Evolutionary conservation across 768 basidiomycete species (phyloP).

Genomic region (Leucosporidium yakuticum): DNA sequence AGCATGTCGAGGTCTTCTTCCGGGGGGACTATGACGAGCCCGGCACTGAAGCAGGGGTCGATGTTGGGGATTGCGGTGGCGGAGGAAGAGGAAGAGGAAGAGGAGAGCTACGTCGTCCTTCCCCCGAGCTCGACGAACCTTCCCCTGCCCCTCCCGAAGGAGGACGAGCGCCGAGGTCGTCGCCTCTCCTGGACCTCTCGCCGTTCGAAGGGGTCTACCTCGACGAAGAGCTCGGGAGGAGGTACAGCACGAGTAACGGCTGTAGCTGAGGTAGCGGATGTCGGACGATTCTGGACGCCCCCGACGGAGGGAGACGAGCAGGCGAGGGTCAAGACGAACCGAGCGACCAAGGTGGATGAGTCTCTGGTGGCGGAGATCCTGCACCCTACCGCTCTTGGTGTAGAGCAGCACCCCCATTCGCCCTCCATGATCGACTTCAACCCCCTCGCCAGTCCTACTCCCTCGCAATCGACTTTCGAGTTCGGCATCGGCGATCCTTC

Average conservation of each 20-base stretch:
- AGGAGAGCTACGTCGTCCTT: background rate
- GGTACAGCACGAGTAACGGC: no score
- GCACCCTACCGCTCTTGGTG: background rate
- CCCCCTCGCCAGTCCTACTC: background rate
- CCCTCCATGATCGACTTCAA: background rate
- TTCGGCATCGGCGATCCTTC: slow-evolving; percentile 1
- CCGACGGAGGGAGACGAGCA: no score
- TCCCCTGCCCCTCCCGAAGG: no score
- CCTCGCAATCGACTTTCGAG: background rate
- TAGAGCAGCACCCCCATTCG: background rate
- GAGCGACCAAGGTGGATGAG: no score
- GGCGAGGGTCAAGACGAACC: no score
- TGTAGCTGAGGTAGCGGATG: no score
- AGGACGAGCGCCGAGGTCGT: background rate
- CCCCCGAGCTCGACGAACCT: background rate
- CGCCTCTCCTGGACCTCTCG: background rate
- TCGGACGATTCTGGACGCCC: background rate
- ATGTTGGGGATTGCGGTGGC: no score
- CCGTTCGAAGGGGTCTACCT: background rate
- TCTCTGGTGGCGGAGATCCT: background rate
- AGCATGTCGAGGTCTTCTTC: slow-evolving; percentile 1
- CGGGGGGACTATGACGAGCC: background rate
- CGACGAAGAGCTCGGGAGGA: no score
- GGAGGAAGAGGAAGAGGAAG: background rate
- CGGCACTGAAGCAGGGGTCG: no score